A percentile compares a stretch with the other conserved stretches of the same genome.
Evolutionary conservation across 805 yeast genomes (phyloP).

Genomic region (Candida vaughaniae): DNA sequence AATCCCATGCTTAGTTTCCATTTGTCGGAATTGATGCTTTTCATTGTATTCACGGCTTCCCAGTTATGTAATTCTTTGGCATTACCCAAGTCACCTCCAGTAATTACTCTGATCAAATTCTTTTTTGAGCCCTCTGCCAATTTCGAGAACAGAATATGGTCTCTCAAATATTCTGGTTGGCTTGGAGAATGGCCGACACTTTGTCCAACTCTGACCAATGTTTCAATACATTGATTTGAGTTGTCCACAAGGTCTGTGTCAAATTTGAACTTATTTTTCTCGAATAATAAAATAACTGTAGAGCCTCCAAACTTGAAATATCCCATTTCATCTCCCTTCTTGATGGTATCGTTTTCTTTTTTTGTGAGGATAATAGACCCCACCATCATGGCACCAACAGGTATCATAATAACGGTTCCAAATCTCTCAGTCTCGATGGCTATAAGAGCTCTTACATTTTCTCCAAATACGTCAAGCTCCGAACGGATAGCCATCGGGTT

Average conservation of each 20-base stretch:
- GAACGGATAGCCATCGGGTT: constrained; percentile 97
- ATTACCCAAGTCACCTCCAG: constrained; percentile 50
- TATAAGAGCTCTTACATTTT: constrained; percentile 75
- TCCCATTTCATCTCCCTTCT: constrained; percentile 82
- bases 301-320: constrained; percentile 97
- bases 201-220: constrained; percentile 87
- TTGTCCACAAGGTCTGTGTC: constrained; percentile 75
- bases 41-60: constrained; percentile 32
- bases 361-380: constrained; percentile 81
- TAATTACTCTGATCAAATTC: constrained; percentile 54
- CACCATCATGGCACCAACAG: constrained; percentile 99
- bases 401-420: constrained; percentile 73
- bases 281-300: constrained; percentile 70
- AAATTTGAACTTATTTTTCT: constrained; percentile 48
- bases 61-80: constrained; percentile 33
- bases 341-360: constrained; percentile 53
- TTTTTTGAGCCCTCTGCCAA: constrained; percentile 47
- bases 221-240: constrained; percentile 70
- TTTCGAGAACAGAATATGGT: constrained; percentile 43
- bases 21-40: too few relatives aligned
- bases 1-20: too few relatives aligned
- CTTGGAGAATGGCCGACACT: constrained; percentile 75
- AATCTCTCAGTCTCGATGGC: constrained; percentile 76
- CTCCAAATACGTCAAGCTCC: constrained; percentile 87
- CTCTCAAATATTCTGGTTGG: constrained; percentile 48